Conservation (phyloP, 257 asterid genomes). For the Fraxinus pennsylvanica region DNA sequence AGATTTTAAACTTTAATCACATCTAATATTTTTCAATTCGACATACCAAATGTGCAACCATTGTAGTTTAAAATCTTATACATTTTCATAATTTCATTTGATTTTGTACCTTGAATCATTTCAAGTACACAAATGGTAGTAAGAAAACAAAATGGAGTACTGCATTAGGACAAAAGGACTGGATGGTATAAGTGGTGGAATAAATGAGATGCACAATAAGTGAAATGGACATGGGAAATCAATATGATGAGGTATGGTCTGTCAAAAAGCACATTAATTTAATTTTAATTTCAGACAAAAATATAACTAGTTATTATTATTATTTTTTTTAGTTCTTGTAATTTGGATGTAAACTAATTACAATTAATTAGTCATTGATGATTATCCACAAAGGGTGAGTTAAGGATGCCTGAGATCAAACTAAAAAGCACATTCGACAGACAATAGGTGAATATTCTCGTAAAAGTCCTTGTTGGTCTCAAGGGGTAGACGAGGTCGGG, state of each 20-base stretch:
- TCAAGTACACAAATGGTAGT: not conserved
- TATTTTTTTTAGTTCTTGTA: too few relatives aligned
- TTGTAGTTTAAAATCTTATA: not conserved
- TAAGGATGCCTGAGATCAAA: too few relatives aligned
- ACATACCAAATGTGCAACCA: not conserved
- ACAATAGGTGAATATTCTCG: too few relatives aligned
- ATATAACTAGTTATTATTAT: too few relatives aligned
- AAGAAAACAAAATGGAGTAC: not conserved
- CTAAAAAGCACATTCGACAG: too few relatives aligned
- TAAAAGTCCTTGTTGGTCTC: too few relatives aligned
- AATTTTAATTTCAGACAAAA: too few relatives aligned
- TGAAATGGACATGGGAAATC: constrained; percentile 22
- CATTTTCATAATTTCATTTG: not conserved
- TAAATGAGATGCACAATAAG: constrained; percentile 21
- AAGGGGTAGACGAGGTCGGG: not conserved
- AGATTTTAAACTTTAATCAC: not conserved
- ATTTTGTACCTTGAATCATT: not conserved
- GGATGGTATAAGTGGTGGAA: not conserved
- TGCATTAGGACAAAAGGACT: constrained; percentile 16
- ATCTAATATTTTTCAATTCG: too few relatives aligned
- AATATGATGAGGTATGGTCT: not conserved
- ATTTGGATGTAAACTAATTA: too few relatives aligned
- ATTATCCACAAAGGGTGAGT: too few relatives aligned
- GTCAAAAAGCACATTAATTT: not conserved
- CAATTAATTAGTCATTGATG: too few relatives aligned